Evolutionary conservation across 2,329 filamentous ascomycete species (phyloP).

Genomic region (Fusarium falciforme): DNA sequence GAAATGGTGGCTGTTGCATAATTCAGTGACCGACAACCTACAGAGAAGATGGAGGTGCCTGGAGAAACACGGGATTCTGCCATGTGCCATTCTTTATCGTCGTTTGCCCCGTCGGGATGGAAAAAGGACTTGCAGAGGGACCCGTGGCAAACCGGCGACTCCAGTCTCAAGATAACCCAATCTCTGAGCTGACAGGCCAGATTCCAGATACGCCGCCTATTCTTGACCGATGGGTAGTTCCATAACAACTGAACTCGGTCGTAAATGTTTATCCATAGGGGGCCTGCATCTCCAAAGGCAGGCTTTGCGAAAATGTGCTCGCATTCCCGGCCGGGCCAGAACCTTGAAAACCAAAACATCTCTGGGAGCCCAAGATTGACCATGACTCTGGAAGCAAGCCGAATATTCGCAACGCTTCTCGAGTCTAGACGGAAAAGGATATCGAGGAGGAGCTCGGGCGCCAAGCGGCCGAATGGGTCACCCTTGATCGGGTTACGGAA

Average conservation of each 20-base stretch:
- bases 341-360: background rate
- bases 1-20: background rate
- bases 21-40: background rate
- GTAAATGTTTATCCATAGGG: too few relatives aligned
- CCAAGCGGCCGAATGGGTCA: background rate
- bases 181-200: constrained; percentile 1
- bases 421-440: background rate
- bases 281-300: background rate
- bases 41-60: background rate
- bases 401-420: background rate
- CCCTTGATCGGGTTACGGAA: background rate
- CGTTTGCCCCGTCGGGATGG: background rate
- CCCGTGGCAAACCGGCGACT: constrained; percentile 1
- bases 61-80: background rate
- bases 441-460: background rate
- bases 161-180: constrained; percentile 1
- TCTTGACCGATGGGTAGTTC: background rate
- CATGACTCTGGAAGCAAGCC: background rate
- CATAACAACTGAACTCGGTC: too few relatives aligned
- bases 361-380: background rate
- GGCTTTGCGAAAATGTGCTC: background rate
- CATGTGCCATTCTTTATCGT: constrained; percentile 1
- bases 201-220: constrained; percentile 10
- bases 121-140: constrained; percentile 6
- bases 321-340: background rate